A percentile compares a stretch with the other conserved stretches of the same genome.
phyloP scores from a whole-genome alignment of 805 yeast species.

The Ascoidea tarda region DNA sequence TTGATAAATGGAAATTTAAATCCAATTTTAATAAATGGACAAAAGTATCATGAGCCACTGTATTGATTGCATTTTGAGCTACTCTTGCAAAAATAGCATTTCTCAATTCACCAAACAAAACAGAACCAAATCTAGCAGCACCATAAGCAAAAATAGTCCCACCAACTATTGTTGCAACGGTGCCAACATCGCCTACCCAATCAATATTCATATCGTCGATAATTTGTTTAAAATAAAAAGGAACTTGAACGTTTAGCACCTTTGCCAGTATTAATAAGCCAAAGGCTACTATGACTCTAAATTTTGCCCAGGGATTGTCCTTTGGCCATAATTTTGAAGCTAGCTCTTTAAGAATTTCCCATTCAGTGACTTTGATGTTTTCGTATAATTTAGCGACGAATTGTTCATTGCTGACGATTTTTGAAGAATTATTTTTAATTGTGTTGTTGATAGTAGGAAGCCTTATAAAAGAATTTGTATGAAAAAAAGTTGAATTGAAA shows the following conservation, averaged over 20 bases:
- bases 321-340: constrained; percentile 74
- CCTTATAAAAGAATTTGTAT: background rate
- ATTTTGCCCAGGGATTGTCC: constrained; percentile 46
- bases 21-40: constrained; percentile 73
- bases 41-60: constrained; percentile 82
- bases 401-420: background rate
- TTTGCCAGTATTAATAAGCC: constrained; percentile 67
- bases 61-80: constrained; percentile 85
- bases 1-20: constrained; percentile 73
- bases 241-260: constrained; percentile 86
- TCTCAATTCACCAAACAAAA: constrained; percentile 83
- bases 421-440: too few species aligned
- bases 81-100: constrained; percentile 94
- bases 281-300: constrained; percentile 67
- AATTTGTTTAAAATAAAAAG: constrained; percentile 80
- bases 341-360: constrained; percentile 45
- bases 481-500: background rate
- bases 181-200: constrained; percentile 54
- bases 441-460: background rate
- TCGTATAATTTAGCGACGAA: background rate
- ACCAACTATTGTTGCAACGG: constrained; percentile 51
- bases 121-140: constrained; percentile 87
- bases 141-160: constrained; percentile 77
- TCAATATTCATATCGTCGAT: constrained; percentile 90
- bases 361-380: constrained; percentile 20